phyloP scores from a whole-genome alignment of 345 rosid species.

The Stellera chamaejasme region DNA sequence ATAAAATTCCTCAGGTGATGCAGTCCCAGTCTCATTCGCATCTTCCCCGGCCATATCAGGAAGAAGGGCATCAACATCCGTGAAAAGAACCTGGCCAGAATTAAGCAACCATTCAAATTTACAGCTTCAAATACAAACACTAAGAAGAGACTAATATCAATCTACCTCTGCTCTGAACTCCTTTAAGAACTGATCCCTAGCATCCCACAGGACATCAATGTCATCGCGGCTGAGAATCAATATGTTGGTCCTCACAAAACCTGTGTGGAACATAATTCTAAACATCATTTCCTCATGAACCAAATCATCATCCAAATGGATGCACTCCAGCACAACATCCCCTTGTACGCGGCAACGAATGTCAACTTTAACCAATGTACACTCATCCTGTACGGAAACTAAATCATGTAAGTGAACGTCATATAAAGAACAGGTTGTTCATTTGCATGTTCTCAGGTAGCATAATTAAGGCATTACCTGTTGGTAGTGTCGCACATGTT shows the following conservation, averaged over 20 bases:
- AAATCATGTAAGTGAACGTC: slow-evolving; percentile 14
- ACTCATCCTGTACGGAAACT: slow-evolving; percentile 64
- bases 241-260: slow-evolving; percentile 74
- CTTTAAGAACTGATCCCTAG: slow-evolving; percentile 63
- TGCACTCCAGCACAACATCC: slow-evolving; percentile 91
- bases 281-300: slow-evolving; percentile 67
- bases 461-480: slow-evolving; percentile 41
- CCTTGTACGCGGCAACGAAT: slow-evolving; percentile 83
- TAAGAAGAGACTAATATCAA: slow-evolving; percentile 21
- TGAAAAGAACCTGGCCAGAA: slow-evolving; percentile 82
- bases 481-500: slow-evolving; percentile 48
- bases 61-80: slow-evolving; percentile 62
- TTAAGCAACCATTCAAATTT: slow-evolving; percentile 65
- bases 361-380: slow-evolving; percentile 70
- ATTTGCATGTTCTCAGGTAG: slow-evolving; percentile 12
- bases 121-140: slow-evolving; percentile 26
- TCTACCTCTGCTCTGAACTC: slow-evolving; percentile 95
- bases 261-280: slow-evolving; percentile 89
- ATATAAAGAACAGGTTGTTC: slow-evolving; percentile 6
- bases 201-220: slow-evolving; percentile 80
- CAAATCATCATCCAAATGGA: slow-evolving; percentile 71
- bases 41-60: slow-evolving; percentile 50
- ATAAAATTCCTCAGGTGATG: slow-evolving; percentile 92
- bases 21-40: slow-evolving; percentile 46
- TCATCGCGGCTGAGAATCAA: slow-evolving; percentile 72